phyloP scores from a whole-genome alignment of 2,329 filamentous ascomycete genomes.

The Fusarium transvaalense region DNA sequence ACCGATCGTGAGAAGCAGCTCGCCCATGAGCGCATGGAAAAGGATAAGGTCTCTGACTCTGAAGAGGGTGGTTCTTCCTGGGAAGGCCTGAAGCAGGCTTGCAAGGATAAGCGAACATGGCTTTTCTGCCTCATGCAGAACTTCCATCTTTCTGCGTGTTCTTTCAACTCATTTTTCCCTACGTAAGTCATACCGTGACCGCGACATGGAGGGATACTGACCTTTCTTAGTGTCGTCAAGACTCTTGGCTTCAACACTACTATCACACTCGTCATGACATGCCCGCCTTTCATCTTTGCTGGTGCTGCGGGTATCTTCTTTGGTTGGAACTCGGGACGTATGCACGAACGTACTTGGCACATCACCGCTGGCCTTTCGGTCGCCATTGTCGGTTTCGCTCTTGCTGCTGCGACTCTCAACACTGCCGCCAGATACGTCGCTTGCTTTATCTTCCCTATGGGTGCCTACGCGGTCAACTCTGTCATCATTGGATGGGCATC shows the following conservation, averaged over 20 bases:
- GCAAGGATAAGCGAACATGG: conserved; percentile 64
- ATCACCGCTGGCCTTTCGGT: conserved; percentile 59
- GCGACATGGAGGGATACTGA: background rate
- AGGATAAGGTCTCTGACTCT: conserved; percentile 64
- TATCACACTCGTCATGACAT: conserved; percentile 64
- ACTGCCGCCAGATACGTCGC: conserved; percentile 56
- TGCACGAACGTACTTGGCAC: conserved; percentile 64
- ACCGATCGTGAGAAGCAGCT: conserved; percentile 62
- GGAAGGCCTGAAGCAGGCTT: conserved; percentile 63
- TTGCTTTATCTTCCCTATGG: conserved; percentile 58
- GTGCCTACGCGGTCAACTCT: conserved; percentile 60
- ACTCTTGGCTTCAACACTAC: conserved; percentile 63
- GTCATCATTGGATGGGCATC: conserved; percentile 62
- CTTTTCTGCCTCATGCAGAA: conserved; percentile 68
- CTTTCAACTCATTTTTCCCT: conserved; percentile 61
- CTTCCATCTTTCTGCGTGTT: conserved; percentile 64
- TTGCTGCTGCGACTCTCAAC: conserved; percentile 55
- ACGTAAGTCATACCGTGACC: conserved; percentile 42
- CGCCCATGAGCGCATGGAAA: conserved; percentile 61
- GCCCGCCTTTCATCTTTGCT: conserved; percentile 65
- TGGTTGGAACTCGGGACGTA: conserved; percentile 63
- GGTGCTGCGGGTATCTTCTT: conserved; percentile 60
- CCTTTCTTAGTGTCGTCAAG: conserved; percentile 55
- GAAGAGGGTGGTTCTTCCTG: conserved; percentile 55
- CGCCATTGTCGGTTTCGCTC: conserved; percentile 59